Evolutionary conservation across 768 basidiomycete species (phyloP), one percentile per base, ranked within the genome.

Genomic region (Suillus weaverae): DNA sequence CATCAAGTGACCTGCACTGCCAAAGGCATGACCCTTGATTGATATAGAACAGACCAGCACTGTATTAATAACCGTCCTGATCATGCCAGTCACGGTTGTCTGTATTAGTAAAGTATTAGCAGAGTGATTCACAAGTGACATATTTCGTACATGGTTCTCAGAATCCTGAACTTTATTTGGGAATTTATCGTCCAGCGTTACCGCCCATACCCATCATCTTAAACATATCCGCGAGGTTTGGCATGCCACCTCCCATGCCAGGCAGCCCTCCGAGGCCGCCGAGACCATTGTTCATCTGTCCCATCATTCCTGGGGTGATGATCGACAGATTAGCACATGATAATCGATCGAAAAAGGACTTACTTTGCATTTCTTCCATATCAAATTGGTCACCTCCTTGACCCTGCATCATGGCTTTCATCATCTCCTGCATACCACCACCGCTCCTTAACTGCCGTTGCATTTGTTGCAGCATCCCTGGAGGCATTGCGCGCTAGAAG

Each of bases 321-420:
- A 59, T 59, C 38, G 38, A 20, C 38, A 32, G 30, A 59, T 67
- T 41, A 72, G 64, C 61, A 61, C 14, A 48, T 0, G 26, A 35
- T 20, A n/a, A 64, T 60, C 20, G 62, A 41, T 50, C 63, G 65
- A 35, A 48, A 61, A 50, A 64, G 20, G 67, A 63, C 56, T 35
- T 77, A 90, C 94, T 85, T 79, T 95, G 92, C 92, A 96, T 94
- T 76, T 97, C 94, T 65, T 93, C 91, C 91, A 97, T 92, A 72
- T 95, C 94, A 61, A 89, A 81, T 73, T 94, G 88, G 71, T 95
- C 95, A 13, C 92, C 92, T 62, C 92, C 93, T 70, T 92, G 89
- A 11, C 94, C 92, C 70, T 95, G 94, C 92, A 97, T 95, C 93
- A 98, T 95, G 33, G 91, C 89, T 74, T 91, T 92, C 95, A 97